These are phyloP conservation scores for Candida ulmi DNA, from an alignment of 805 yeast species.

Conservation along the genomic window DNA sequence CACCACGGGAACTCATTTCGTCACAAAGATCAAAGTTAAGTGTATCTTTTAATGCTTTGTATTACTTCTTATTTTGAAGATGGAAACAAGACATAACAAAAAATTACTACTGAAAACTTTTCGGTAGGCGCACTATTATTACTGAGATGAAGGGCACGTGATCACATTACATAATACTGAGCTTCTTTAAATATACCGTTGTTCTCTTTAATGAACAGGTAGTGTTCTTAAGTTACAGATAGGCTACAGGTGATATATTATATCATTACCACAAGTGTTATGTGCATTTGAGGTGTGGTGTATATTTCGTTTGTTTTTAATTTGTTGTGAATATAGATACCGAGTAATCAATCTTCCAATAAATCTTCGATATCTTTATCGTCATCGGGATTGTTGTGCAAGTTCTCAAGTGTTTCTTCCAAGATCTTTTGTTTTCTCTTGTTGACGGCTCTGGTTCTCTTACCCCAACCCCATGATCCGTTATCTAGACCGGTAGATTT, in stretches of 20 bases:
- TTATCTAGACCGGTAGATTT: conserved; percentile 33
- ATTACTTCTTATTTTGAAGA: too few relatives aligned
- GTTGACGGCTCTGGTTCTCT: conserved; percentile 57
- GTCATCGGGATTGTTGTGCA: conserved; percentile 42
- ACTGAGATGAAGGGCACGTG: background rate
- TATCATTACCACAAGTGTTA: too few relatives aligned
- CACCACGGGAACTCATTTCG: conserved; percentile 50
- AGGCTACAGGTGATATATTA: too few relatives aligned
- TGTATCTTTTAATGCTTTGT: too few relatives aligned
- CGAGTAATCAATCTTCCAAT: conserved; percentile 41
- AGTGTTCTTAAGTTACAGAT: too few relatives aligned
- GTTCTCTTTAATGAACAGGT: too few relatives aligned
- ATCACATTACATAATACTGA: too few relatives aligned
- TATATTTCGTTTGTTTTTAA: background rate
- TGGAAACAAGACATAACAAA: too few relatives aligned
- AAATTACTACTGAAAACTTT: too few relatives aligned
- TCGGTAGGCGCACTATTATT: background rate
- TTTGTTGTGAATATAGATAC: background rate
- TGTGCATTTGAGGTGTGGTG: background rate
- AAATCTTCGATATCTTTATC: conserved; percentile 69
- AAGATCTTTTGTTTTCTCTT: conserved; percentile 50
- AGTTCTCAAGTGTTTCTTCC: conserved; percentile 41
- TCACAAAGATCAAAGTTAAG: background rate
- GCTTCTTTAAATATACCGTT: too few relatives aligned
- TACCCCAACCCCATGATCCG: conserved; percentile 72